Evolutionary conservation across 768 basidiomycete genomes (phyloP).

Genomic region (Crassisporium funariophilum): DNA sequence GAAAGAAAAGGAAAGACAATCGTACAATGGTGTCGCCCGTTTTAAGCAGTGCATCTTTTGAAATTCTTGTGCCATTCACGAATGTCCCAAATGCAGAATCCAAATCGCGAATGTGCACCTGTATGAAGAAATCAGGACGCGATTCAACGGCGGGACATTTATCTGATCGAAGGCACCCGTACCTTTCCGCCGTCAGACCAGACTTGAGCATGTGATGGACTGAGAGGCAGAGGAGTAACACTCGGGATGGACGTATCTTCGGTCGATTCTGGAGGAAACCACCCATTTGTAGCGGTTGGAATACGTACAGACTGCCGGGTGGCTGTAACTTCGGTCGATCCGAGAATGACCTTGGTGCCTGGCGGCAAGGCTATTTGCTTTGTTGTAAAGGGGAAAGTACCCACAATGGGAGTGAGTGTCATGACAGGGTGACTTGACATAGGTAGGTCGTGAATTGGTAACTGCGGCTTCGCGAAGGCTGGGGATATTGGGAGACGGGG

Average conservation of each 20-base stretch:
- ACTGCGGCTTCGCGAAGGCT: not conserved
- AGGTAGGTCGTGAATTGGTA: not conserved
- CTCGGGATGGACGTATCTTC: slow-evolving; percentile 20
- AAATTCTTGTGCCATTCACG: slow-evolving; percentile 46
- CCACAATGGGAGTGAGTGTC: slow-evolving; percentile 13
- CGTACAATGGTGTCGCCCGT: slow-evolving; percentile 48
- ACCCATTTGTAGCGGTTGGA: slow-evolving; percentile 39
- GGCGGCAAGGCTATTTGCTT: slow-evolving; percentile 17
- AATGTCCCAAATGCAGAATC: slow-evolving; percentile 50
- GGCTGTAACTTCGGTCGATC: slow-evolving; percentile 17
- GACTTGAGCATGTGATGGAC: slow-evolving; percentile 45
- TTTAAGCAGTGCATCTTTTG: slow-evolving; percentile 36
- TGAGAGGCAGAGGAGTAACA: slow-evolving; percentile 44
- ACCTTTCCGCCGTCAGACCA: slow-evolving; percentile 48
- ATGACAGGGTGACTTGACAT: slow-evolving; percentile 12
- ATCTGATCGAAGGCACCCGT: slow-evolving; percentile 8
- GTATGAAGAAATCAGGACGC: slow-evolving; percentile 6
- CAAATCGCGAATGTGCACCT: slow-evolving; percentile 52
- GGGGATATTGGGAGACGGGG: not conserved
- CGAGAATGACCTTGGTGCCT: slow-evolving; percentile 17
- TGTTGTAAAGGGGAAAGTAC: slow-evolving; percentile 21
- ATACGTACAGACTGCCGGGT: slow-evolving; percentile 16
- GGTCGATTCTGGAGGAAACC: slow-evolving; percentile 38
- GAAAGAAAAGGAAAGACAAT: slow-evolving; percentile 13
- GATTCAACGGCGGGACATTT: too few relatives aligned